A percentile compares a stretch with the other conserved stretches of the same genome.
Conservation (phyloP, 2,329 filamentous ascomycete genomes). For the Fusarium bactridioides region DNA sequence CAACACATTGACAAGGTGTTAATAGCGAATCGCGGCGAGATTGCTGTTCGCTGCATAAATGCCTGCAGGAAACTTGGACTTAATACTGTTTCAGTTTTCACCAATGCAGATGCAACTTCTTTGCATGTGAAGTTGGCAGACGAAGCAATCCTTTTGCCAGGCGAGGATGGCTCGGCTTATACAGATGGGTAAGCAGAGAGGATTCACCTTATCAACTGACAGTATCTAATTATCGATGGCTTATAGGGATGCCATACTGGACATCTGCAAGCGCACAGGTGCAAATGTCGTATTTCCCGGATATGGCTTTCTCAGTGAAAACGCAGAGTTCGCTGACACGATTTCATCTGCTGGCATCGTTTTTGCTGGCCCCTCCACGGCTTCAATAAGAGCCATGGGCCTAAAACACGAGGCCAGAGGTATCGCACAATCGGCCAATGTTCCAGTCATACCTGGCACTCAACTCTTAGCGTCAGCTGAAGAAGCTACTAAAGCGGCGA, state of each 20-base stretch:
- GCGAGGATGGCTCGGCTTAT: neutral
- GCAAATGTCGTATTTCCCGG: neutral
- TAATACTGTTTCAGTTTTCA: neutral
- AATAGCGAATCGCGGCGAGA: neutral
- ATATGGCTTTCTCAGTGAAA: neutral
- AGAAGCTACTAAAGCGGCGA: neutral
- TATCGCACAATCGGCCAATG: neutral
- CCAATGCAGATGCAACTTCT: neutral
- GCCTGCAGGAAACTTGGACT: neutral
- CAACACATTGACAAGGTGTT: neutral
- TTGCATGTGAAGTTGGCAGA: neutral
- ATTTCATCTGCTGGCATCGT: neutral
- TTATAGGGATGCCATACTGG: neutral
- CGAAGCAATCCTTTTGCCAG: neutral
- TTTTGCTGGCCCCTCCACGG: neutral
- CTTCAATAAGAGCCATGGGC: neutral
- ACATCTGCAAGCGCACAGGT: neutral
- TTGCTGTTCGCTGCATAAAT: neutral
- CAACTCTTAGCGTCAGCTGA: neutral
- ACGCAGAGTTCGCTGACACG: neutral
- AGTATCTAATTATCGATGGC: fast-evolving
- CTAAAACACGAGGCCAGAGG: neutral
- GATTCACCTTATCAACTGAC: neutral
- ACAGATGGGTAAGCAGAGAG: neutral
- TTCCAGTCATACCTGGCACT: neutral